Conservation (phyloP, 192 early-diverging fungal genomes). For the Allomyces javanicus region DNA sequence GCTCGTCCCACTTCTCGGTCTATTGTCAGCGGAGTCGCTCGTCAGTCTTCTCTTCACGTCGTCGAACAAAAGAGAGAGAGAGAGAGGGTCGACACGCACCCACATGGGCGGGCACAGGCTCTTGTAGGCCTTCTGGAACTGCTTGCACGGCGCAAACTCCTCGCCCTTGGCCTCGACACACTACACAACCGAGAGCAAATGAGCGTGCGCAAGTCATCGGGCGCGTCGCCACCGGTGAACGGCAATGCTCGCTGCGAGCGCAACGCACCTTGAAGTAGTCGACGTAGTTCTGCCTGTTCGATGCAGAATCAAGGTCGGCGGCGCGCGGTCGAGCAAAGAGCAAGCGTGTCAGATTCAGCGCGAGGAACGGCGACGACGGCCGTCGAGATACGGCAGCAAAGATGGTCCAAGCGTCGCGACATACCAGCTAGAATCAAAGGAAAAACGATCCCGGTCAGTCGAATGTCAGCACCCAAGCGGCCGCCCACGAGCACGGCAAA, state of each 20-base stretch:
- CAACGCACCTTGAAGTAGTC: constrained; percentile 49
- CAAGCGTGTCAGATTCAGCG: background rate
- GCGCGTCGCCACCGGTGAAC: background rate
- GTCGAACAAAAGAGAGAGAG: background rate
- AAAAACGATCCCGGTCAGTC: no score
- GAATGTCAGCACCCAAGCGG: no score
- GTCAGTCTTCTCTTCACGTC: background rate
- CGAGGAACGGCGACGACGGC: no score
- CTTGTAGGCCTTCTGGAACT: constrained; percentile 67
- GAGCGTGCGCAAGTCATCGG: background rate
- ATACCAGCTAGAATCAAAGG: no score
- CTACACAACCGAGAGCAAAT: constrained; percentile 6
- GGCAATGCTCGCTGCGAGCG: no score
- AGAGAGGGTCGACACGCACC: constrained; percentile 37
- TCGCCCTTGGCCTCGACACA: constrained; percentile 89
- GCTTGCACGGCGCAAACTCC: constrained; percentile 79
- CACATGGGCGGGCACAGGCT: constrained; percentile 79
- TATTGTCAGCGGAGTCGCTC: background rate
- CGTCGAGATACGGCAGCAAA: no score
- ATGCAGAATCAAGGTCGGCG: background rate
- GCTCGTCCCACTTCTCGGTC: background rate
- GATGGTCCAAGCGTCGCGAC: no score
- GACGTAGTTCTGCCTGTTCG: constrained; percentile 86
- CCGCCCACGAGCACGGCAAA: no score
- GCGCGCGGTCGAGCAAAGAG: background rate